Conservation (phyloP, 371 early-diverging fungal genomes). For the Rhizopus stolonifer region DNA sequence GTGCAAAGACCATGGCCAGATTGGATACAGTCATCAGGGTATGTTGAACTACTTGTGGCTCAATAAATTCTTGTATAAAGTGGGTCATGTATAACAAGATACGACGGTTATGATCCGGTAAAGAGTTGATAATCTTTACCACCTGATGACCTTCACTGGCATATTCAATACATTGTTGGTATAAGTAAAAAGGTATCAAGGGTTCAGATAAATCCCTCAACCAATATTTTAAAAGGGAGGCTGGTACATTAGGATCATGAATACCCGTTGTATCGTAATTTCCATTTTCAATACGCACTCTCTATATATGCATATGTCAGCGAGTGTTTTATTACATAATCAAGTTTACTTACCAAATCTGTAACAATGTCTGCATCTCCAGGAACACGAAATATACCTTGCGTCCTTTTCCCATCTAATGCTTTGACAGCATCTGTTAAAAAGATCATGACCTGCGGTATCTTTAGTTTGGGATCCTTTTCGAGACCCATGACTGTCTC, state of each 20-base stretch:
- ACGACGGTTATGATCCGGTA: conserved; percentile 76
- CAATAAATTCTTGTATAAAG: conserved; percentile 61
- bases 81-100: conserved; percentile 68
- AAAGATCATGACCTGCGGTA: conserved; percentile 84
- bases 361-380: conserved; percentile 92
- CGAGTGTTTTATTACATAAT: background rate
- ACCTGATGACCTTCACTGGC: conserved; percentile 61
- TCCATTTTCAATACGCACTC: conserved; percentile 82
- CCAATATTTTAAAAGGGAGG: conserved; percentile 93
- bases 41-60: conserved; percentile 60
- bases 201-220: conserved; percentile 91
- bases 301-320: conserved; percentile 21
- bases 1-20: conserved; percentile 95
- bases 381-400: conserved; percentile 96
- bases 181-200: conserved; percentile 77
- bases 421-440: conserved; percentile 73
- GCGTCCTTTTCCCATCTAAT: conserved; percentile 77
- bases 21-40: conserved; percentile 91
- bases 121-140: conserved; percentile 55
- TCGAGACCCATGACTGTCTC: conserved; percentile 78
- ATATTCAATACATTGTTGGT: conserved; percentile 66
- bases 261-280: conserved; percentile 69
- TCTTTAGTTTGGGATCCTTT: conserved; percentile 17
- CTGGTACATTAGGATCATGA: conserved; percentile 88
- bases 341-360: conserved; percentile 57